These are phyloP conservation scores for Lactuca saligna DNA, from an alignment of 129 eudicot species.

Conservation along the genomic window DNA sequence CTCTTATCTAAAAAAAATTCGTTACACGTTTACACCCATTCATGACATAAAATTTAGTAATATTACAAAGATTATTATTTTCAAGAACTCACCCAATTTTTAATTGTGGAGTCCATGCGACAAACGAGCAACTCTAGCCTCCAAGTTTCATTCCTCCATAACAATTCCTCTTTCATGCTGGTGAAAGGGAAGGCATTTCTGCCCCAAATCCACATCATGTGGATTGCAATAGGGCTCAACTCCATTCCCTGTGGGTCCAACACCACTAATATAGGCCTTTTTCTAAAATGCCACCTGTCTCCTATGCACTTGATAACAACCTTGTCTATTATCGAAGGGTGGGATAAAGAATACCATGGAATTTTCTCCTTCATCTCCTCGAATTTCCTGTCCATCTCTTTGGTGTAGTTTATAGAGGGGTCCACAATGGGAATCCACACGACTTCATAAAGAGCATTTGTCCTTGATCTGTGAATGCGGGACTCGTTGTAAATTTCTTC, in stretches of 20 bases:
- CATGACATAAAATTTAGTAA: not conserved
- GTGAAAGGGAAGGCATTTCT: constrained; percentile 66
- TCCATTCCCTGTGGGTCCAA: constrained; percentile 62
- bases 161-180: constrained; percentile 41
- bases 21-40: not conserved
- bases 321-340: constrained; percentile 47
- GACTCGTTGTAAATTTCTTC: constrained; percentile 61
- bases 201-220: constrained; percentile 81
- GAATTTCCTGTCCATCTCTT: constrained; percentile 35
- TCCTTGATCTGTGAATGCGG: constrained; percentile 38
- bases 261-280: constrained; percentile 60
- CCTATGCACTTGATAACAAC: constrained; percentile 44
- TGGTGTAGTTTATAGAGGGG: constrained; percentile 41
- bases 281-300: constrained; percentile 64
- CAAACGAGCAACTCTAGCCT: constrained; percentile 63
- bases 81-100: constrained; percentile 48
- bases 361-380: constrained; percentile 45
- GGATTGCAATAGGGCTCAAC: constrained; percentile 61
- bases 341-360: constrained; percentile 68
- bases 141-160: constrained; percentile 68
- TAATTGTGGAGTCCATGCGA: constrained; percentile 48
- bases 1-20: constrained; percentile 43
- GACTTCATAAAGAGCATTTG: constrained; percentile 48
- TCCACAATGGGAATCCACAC: constrained; percentile 74
- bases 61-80: not conserved